phyloP scores from a whole-genome alignment of 73 alveolate genomes.

The Breviolum minutum region DNA sequence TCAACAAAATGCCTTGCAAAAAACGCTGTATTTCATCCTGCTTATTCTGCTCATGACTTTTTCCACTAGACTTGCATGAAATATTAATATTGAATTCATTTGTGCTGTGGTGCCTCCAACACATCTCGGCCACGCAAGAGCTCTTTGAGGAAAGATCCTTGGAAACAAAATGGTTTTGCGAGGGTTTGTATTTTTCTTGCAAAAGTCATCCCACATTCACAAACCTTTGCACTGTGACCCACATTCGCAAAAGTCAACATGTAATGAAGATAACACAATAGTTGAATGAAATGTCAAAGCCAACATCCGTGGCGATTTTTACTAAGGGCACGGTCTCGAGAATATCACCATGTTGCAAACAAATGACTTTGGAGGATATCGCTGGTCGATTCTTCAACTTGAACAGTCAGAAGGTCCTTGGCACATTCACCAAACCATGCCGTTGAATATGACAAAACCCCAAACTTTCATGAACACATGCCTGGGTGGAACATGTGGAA shows the following conservation, averaged over 20 bases:
- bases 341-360: neutral
- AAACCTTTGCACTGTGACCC: too few relatives aligned
- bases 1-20: too few relatives aligned
- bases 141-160: slow-evolving; percentile 6
- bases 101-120: neutral
- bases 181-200: too few relatives aligned
- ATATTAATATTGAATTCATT: too few relatives aligned
- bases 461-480: neutral
- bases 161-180: too few relatives aligned
- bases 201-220: too few relatives aligned
- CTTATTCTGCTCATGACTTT: too few relatives aligned
- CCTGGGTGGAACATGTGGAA: neutral
- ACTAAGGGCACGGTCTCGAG: neutral
- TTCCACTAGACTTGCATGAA: too few relatives aligned
- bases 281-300: too few relatives aligned
- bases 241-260: neutral
- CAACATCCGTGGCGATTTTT: neutral
- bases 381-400: neutral
- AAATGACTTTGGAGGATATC: neutral
- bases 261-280: neutral
- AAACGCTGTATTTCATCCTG: too few relatives aligned
- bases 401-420: neutral
- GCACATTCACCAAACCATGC: neutral
- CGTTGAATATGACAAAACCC: neutral
- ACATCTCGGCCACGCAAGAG: neutral